phyloP scores from a whole-genome alignment of 495 filamentous ascomycete genomes.

The Hypoxylon lienhwacheense region DNA sequence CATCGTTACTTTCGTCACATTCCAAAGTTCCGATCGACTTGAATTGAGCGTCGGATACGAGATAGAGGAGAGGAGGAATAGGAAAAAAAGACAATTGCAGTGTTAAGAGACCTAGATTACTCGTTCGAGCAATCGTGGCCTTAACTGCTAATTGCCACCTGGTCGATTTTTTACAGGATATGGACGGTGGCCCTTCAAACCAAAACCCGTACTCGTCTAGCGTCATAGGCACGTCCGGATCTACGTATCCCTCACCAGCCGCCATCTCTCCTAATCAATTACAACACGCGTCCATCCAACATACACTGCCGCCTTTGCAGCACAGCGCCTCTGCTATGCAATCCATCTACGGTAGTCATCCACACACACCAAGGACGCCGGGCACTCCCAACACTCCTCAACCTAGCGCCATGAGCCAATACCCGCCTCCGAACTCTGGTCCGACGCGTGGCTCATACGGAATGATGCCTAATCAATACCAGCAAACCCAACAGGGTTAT shows the following conservation, averaged over 20 bases:
- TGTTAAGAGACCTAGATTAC: slow-evolving; percentile 30
- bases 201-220: slow-evolving; percentile 40
- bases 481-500: slow-evolving; percentile 59
- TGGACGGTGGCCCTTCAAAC: slow-evolving; percentile 40
- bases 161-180: slow-evolving; percentile 29
- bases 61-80: slow-evolving; percentile 9
- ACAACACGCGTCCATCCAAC: slow-evolving; percentile 60
- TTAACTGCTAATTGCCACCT: slow-evolving; percentile 28
- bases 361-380: slow-evolving; percentile 65
- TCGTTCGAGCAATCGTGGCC: slow-evolving; percentile 35
- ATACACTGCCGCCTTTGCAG: slow-evolving; percentile 73
- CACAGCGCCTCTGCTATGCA: slow-evolving; percentile 65
- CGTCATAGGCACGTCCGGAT: slow-evolving; percentile 39
- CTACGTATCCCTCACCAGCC: slow-evolving; percentile 51
- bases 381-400: slow-evolving; percentile 63
- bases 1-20: slow-evolving; percentile 8
- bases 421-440: slow-evolving; percentile 59
- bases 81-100: slow-evolving; percentile 21
- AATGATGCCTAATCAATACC: slow-evolving; percentile 55
- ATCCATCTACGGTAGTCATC: slow-evolving; percentile 59
- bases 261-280: slow-evolving; percentile 61
- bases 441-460: slow-evolving; percentile 54
- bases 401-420: slow-evolving; percentile 62
- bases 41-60: slow-evolving; percentile 11
- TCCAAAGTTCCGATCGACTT: slow-evolving; percentile 13